A percentile compares a stretch with the other conserved stretches of the same genome.
Conservation (phyloP, 2,329 filamentous ascomycete genomes). For the Phaeosphaeriaceae sp. region DNA sequence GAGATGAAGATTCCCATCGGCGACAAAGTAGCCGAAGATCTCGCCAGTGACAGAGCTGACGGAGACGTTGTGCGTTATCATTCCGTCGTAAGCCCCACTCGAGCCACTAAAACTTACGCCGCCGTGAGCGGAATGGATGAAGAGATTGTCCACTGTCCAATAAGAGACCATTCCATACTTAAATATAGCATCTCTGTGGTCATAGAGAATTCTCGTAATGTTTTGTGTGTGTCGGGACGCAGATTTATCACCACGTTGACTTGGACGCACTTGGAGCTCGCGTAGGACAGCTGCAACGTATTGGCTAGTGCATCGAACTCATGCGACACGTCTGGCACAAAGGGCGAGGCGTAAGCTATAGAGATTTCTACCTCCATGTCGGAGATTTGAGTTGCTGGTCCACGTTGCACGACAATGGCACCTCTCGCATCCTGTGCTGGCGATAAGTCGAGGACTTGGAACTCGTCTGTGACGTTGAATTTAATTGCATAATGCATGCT, state of each 20-base stretch:
- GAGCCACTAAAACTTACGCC: not conserved
- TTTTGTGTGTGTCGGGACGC: not conserved
- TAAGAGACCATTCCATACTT: not conserved
- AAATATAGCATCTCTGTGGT: not conserved
- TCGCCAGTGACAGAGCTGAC: slow-evolving; percentile 13
- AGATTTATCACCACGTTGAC: not conserved
- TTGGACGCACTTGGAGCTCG: not conserved
- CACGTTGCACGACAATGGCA: not conserved
- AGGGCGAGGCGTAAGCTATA: not conserved
- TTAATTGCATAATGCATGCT: too few species aligned
- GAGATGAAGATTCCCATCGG: slow-evolving; percentile 16
- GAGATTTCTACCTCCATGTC: not conserved
- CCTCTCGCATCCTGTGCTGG: not conserved
- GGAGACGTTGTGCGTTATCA: slow-evolving; percentile 20
- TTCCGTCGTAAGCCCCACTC: not conserved
- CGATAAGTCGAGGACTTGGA: not conserved
- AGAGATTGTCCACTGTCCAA: not conserved
- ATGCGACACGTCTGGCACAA: not conserved
- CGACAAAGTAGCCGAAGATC: slow-evolving; percentile 13
- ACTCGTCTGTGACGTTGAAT: not conserved
- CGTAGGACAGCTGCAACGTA: not conserved
- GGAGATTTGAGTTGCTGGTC: not conserved
- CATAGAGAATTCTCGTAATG: not conserved
- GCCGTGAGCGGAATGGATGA: not conserved
- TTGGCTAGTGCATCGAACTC: not conserved